Base-by-base conservation (phyloP, 305 asterid species). In the Rubia balearica region DNA sequence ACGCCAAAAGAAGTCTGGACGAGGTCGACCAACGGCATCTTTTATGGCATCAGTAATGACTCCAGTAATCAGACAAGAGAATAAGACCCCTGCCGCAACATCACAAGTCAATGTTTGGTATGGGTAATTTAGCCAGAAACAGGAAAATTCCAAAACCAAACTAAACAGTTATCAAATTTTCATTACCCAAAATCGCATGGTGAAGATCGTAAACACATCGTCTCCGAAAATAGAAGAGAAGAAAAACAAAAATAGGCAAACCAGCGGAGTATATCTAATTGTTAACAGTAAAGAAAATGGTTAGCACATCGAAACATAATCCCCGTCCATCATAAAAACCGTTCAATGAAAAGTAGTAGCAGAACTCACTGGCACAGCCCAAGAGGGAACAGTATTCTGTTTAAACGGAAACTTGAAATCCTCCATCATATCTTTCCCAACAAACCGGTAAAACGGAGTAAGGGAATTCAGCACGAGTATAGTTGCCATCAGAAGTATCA, bases 1-100 rank as follows among this genome's bases (percentile, higher is more conserved):
- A 68, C 96, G 86, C 98, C 98, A 90, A 67, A 92, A 92, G 85
- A 90, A 92, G 83, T 90, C 89, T 22, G 98, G 98, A 64, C 96
- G 88, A 76, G 96, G 98, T 59, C 96, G 87, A 57, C 98, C 98
- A 60, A 87, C 96, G 48, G 96, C 86, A 78, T 79, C 86, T 84
- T 92, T 90, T 75, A 88, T 81, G 60, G 86, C 85, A 70, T 81
- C 89, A 51, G 96, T 88, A 67, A 90, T 69, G 55, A 90, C 97
- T 36, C 81, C 95, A 0, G 97, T 88, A 67, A 90, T 74, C 27
- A 88, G 76, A 68, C 69, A 78, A 14, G 98, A 85, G 74, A 83
- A 90, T 70, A 90, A 74, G 74, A 87, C 38, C 66, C 98, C 98
- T 92, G 82, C 65, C 62, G 24, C 13, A 61, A 36, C 61, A 51